Base-by-base conservation (phyloP, 2,329 filamentous ascomycete species). In the Chrysoporthe deuterocubensis region DNA sequence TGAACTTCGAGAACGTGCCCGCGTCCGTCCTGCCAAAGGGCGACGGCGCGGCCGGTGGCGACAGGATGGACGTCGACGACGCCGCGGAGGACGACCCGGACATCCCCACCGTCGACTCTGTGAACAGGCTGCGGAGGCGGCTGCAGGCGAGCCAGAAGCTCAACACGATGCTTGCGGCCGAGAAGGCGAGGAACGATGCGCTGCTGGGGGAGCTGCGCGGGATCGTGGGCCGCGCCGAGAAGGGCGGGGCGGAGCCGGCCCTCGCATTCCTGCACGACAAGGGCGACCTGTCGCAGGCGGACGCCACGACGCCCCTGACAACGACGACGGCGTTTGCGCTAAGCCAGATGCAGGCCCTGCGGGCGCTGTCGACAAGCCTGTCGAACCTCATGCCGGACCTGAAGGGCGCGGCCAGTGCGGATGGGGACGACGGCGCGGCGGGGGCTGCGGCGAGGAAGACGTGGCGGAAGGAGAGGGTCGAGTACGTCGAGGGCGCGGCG, bases 401-500 rank as follows among this genome's bases (percentile, higher is more conserved):
- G 40, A 78, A 64, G 58, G 67, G 61, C 9, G 16, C 37, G 52
- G 50, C 48, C 21, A 21, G 14, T 18, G 50, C 48, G 11, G 60
- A 18, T 14, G 14, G 16, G 16, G 44, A 8, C 32, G 9, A 32
- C 5, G 42, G 40, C n/a, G 46, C 56, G 65, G 40, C 62, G 61
- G 69, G 71, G 42, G 44, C 57, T 62, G 67, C 71, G 74, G 78
- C 69, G 21, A 75, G 82, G 64, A 83, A 84, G 75, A 85, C 85
- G 58, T 92, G 89, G 81, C 85, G 89, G 50, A 86, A 89, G 64
- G 89, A 96, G 76, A 84, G 95, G 69, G 84, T 90, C 67, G 87
- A 91, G 72, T 98, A 98, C 76, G 89, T 98, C 61, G 94, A 97
- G 79, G 86, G 86, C 65, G 90, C 94, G 74, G 92, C 92, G 62